Percentiles rank a stretch among this genome's conserved stretches.
Evolutionary conservation across 2,329 filamentous ascomycete species (phyloP).

Genomic region (Endoconidiophora polonica): DNA sequence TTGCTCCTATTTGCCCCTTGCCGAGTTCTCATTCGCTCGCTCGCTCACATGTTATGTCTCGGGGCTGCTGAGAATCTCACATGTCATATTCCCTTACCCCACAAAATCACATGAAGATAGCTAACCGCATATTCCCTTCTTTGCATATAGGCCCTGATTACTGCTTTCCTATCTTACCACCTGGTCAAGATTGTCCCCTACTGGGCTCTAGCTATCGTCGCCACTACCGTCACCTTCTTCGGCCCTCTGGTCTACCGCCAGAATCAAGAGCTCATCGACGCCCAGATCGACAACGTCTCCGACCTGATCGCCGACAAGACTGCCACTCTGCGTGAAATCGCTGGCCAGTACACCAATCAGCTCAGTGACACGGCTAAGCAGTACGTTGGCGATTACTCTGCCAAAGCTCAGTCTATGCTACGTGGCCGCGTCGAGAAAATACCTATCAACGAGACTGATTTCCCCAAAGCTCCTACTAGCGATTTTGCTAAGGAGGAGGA

Average conservation of each 20-base stretch:
- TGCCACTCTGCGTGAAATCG: constrained; percentile 41
- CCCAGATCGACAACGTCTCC: constrained; percentile 39
- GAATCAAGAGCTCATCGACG: constrained; percentile 55
- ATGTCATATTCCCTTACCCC: neutral
- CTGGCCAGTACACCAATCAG: constrained; percentile 46
- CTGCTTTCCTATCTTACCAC: constrained; percentile 49
- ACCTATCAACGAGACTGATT: constrained; percentile 21
- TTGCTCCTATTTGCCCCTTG: neutral
- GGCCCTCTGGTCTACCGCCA: constrained; percentile 46
- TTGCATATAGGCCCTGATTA: constrained; percentile 35
- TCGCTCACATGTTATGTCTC: neutral
- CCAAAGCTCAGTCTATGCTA: constrained; percentile 49
- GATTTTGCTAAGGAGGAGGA: constrained; percentile 16
- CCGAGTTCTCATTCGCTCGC: neutral
- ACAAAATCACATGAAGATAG: neutral
- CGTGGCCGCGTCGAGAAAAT: constrained; percentile 30
- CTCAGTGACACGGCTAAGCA: constrained; percentile 48
- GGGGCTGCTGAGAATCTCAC: no score
- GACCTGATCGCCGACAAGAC: constrained; percentile 46
- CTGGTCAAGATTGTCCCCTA: constrained; percentile 53
- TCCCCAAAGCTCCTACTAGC: constrained; percentile 23
- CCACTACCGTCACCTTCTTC: constrained; percentile 42
- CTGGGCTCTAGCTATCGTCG: constrained; percentile 49
- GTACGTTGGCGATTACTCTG: constrained; percentile 50
- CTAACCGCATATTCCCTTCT: neutral